These are phyloP conservation scores for Sedum album DNA, from an alignment of 164 flowering plant species.

Conservation along the genomic window DNA sequence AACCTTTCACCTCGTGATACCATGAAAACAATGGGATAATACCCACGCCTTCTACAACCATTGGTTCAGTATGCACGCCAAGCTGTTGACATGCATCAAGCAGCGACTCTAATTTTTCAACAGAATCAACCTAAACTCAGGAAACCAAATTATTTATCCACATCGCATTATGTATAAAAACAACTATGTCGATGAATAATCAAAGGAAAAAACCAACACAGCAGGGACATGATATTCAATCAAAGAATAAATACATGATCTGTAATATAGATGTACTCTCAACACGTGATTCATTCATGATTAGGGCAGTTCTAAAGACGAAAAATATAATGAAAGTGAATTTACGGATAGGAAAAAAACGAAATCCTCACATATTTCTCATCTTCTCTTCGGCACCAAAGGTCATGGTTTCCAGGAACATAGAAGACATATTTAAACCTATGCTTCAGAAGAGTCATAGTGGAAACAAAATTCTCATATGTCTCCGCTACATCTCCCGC, in stretches of 20 bases:
- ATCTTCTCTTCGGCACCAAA: conserved; percentile 59
- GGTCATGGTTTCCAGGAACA: conserved; percentile 77
- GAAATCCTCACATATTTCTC: conserved; percentile 32
- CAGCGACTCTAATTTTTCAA: conserved; percentile 58
- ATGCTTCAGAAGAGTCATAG: conserved; percentile 65
- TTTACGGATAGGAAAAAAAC: too few species aligned
- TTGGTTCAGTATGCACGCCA: conserved; percentile 61
- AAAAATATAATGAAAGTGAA: too few species aligned
- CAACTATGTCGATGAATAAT: neutral
- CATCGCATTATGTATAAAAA: neutral
- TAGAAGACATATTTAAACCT: conserved; percentile 53
- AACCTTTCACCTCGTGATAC: conserved; percentile 72
- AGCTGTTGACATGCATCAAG: conserved; percentile 51
- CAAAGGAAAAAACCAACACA: neutral
- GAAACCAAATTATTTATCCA: neutral
- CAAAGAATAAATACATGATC: neutral
- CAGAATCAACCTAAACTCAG: conserved; percentile 55
- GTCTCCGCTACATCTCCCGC: conserved; percentile 88
- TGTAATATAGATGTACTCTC: neutral
- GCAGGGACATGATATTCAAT: neutral
- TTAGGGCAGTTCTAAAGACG: too few species aligned
- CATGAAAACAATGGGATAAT: conserved; percentile 77
- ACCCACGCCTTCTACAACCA: conserved; percentile 45
- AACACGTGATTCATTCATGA: too few species aligned
- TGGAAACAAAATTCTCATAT: conserved; percentile 33